These are phyloP conservation scores for Magnusiomyces tetraspermus DNA, from an alignment of 1,139 yeast species.

Conservation along the genomic window DNA sequence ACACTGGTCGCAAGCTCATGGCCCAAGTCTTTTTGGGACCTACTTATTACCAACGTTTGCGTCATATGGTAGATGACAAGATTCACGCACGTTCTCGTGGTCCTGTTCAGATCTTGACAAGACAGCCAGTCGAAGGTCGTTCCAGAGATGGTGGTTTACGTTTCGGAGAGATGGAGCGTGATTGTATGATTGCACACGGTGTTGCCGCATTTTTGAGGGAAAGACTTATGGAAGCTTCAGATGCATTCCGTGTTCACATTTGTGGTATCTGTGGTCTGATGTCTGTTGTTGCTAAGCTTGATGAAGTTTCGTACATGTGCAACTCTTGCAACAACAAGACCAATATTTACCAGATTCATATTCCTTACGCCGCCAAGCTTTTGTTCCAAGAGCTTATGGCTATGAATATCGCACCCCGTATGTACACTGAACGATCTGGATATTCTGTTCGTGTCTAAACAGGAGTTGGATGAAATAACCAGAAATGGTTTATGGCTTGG, in stretches of 20 bases:
- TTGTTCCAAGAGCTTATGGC: constrained; percentile 98
- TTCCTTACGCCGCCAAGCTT: constrained; percentile 95
- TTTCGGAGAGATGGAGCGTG: constrained; percentile 99
- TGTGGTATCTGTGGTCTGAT: constrained; percentile 98
- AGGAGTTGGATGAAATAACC: background rate
- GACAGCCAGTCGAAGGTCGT: constrained; percentile 99
- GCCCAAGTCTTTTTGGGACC: constrained; percentile 99
- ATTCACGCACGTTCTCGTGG: constrained; percentile 99
- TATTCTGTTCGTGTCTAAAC: constrained; percentile 26
- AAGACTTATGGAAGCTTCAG: constrained; percentile 97
- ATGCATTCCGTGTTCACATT: constrained; percentile 94
- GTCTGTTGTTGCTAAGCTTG: constrained; percentile 94
- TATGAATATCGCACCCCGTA: constrained; percentile 65
- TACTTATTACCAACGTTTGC: constrained; percentile 92
- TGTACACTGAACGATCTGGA: constrained; percentile 37
- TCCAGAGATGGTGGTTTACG: constrained; percentile 99
- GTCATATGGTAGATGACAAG: constrained; percentile 99
- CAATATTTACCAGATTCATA: constrained; percentile 91
- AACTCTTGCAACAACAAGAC: constrained; percentile 98
- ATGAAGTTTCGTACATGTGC: constrained; percentile 96
- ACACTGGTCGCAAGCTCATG: constrained; percentile 94
- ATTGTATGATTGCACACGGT: constrained; percentile 99
- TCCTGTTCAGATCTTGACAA: constrained; percentile 93
- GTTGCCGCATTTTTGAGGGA: constrained; percentile 97
- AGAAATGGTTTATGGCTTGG: too few species aligned